phyloP scores from a whole-genome alignment of 352 stramenopile genomes.

The Globisporangium okanoganense region DNA sequence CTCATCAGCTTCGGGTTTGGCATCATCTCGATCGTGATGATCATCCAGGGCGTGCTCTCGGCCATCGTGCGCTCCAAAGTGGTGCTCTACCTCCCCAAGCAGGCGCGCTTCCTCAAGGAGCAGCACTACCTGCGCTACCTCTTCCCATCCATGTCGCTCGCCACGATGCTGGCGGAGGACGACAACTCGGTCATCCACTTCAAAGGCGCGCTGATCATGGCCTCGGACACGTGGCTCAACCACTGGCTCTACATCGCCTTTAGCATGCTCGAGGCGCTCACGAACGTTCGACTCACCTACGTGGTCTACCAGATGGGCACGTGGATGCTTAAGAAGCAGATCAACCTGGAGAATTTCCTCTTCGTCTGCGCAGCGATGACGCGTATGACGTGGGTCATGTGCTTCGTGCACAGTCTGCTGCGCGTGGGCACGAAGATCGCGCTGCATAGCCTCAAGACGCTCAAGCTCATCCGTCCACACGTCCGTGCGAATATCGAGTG shows the following conservation, averaged over 20 bases:
- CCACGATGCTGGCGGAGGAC: constrained; percentile 9
- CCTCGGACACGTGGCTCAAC: constrained; percentile 40
- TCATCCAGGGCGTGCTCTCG: constrained; percentile 8
- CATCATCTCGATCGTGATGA: constrained; percentile 25
- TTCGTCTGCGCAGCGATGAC: constrained; percentile 30
- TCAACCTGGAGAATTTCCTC: constrained; percentile 27
- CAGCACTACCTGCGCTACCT: constrained; percentile 3
- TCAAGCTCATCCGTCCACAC: not conserved
- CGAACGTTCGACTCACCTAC: constrained; percentile 29
- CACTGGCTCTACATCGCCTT: constrained; percentile 41
- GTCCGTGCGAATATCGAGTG: constrained; percentile 12
- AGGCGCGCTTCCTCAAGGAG: constrained; percentile 1
- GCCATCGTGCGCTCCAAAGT: not conserved
- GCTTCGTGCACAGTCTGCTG: constrained; percentile 6
- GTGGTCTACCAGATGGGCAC: constrained; percentile 26
- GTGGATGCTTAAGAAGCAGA: constrained; percentile 27
- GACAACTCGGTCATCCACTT: constrained; percentile 13
- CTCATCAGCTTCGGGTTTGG: constrained; percentile 22
- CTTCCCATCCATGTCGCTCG: constrained; percentile 12
- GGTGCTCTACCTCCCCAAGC: constrained; percentile 4
- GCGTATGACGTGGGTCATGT: constrained; percentile 33
- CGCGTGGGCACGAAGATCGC: not conserved
- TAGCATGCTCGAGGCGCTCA: constrained; percentile 32
- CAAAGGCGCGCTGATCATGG: constrained; percentile 26
- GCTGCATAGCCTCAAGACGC: constrained; percentile 4